These are phyloP conservation scores for Musa acuminata DNA, from an alignment of 176 grass and related monocot genomes.

Conservation along the genomic window DNA sequence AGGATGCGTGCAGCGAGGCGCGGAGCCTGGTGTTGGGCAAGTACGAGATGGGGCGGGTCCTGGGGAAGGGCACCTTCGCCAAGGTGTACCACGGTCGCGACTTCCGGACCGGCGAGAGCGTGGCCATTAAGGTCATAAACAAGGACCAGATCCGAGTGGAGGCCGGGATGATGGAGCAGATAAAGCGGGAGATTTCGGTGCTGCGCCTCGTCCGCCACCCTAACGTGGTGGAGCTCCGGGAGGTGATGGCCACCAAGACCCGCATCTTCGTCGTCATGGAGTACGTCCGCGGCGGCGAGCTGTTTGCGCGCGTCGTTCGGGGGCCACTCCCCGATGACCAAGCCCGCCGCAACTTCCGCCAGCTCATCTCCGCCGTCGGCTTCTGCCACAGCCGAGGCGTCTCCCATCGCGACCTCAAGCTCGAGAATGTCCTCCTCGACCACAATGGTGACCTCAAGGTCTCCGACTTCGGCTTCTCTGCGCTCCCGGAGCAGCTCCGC, in stretches of 20 bases:
- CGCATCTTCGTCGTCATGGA: constrained; percentile 19
- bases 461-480: constrained; percentile 91
- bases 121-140: constrained; percentile 92
- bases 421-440: constrained; percentile 88
- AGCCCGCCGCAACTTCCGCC: constrained; percentile 57
- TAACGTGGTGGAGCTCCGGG: constrained; percentile 13
- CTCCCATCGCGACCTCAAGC: constrained; percentile 94
- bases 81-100: constrained; percentile 83
- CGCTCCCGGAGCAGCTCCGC: constrained; percentile 76
- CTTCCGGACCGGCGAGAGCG: constrained; percentile 38
- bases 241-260: constrained; percentile 14
- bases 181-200: constrained; percentile 84
- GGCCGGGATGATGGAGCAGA: constrained; percentile 77
- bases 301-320: neutral
- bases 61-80: constrained; percentile 84
- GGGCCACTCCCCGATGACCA: constrained; percentile 2
- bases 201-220: constrained; percentile 39
- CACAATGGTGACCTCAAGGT: constrained; percentile 59
- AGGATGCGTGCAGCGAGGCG: neutral
- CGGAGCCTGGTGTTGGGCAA: constrained; percentile 50
- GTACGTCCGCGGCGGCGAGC: constrained; percentile 17
- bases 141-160: constrained; percentile 55
- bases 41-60: constrained; percentile 82
- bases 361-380: constrained; percentile 71
- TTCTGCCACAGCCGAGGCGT: constrained; percentile 92